Percentiles rank a stretch among this genome's conserved stretches.
Conservation (phyloP, 2,329 filamentous ascomycete genomes). For the Botrytis sinoallii region DNA sequence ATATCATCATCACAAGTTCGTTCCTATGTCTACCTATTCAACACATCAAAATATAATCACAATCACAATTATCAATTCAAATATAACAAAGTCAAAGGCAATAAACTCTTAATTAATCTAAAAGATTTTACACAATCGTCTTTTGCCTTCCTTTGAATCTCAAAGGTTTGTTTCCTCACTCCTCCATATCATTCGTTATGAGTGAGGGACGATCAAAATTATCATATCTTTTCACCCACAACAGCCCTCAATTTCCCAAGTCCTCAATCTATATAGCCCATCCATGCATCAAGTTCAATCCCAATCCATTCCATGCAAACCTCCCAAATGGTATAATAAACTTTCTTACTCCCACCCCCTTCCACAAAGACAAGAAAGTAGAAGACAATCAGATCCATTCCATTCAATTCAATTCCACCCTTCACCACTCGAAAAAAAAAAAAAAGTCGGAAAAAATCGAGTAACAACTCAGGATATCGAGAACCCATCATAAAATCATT, state of each 20-base stretch:
- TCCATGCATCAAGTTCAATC: slow-evolving; percentile 1
- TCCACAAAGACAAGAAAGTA: slow-evolving; percentile 3
- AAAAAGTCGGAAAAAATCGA: slow-evolving; percentile 6
- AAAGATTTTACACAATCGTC: slow-evolving; percentile 1
- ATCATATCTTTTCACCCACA: not conserved
- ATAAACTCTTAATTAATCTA: slow-evolving; percentile 15
- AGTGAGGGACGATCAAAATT: not conserved
- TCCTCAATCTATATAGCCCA: slow-evolving; percentile 8
- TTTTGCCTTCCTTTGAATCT: not conserved
- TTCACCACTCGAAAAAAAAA: not conserved
- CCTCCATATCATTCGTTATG: not conserved
- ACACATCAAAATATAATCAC: not conserved
- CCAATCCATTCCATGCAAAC: slow-evolving; percentile 3
- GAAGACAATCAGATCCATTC: not conserved
- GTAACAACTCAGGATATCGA: slow-evolving; percentile 17
- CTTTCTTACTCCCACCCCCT: not conserved
- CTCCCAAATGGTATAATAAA: slow-evolving; percentile 15
- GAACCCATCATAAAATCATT: slow-evolving; percentile 18
- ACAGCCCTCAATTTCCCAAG: not conserved
- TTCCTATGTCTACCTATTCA: not conserved
- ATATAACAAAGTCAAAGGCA: not conserved
- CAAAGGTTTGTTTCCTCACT: not conserved
- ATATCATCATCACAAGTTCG: not conserved
- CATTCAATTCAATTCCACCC: not conserved
- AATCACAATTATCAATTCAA: not conserved